phyloP scores from a whole-genome alignment of 306 rosid species.

The Cercis canadensis region DNA sequence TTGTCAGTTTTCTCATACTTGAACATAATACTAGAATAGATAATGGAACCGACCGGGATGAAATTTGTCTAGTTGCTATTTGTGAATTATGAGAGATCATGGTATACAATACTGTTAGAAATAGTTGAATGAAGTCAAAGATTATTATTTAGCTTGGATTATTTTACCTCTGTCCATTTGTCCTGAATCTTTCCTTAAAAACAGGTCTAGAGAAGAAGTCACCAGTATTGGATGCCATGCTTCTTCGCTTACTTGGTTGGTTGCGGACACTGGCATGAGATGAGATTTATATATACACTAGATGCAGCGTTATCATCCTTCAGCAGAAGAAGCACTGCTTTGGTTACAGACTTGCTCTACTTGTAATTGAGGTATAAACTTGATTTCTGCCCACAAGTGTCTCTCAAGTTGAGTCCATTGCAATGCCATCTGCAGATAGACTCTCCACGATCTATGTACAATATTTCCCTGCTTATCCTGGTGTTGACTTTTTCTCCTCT shows the following conservation, averaged over 20 bases:
- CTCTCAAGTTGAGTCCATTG: not conserved
- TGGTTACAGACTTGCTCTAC: constrained; percentile 21
- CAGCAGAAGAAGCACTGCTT: constrained; percentile 27
- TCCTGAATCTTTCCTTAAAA: constrained; percentile 23
- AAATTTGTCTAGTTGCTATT: not conserved
- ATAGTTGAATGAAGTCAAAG: not conserved
- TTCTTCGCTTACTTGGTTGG: constrained; percentile 81
- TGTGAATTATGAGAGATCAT: not conserved
- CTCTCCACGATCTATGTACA: not conserved
- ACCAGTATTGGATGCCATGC: constrained; percentile 75
- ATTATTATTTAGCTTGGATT: not conserved
- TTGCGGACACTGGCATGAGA: constrained; percentile 78
- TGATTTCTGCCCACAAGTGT: not conserved
- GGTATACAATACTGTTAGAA: not conserved
- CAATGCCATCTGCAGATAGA: not conserved
- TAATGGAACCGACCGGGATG: not conserved
- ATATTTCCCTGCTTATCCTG: not conserved
- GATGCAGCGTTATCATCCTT: constrained; percentile 12
- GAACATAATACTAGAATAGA: not conserved
- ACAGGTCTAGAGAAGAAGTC: constrained; percentile 90
- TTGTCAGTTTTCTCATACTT: not conserved
- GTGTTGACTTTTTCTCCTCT: not conserved
- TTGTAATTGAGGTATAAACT: constrained; percentile 2
- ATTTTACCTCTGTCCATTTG: constrained; percentile 13
- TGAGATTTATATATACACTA: constrained; percentile 1